Base-by-base conservation (phyloP, 2,329 filamentous ascomycete species). In the Pseudocercospora fuligena region DNA sequence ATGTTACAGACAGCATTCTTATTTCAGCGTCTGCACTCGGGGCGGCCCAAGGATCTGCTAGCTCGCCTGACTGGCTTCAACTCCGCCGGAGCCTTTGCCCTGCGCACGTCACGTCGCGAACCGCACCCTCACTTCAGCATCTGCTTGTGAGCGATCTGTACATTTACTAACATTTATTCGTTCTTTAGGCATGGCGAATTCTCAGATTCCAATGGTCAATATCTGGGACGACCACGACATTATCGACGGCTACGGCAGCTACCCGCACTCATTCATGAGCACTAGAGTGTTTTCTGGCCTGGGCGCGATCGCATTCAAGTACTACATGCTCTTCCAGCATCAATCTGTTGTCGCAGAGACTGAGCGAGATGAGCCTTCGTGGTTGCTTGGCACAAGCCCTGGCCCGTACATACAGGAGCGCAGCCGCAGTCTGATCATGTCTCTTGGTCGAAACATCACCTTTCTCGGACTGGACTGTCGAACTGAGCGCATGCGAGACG, bases 261-360 rank as follows among this genome's bases (percentile, higher is more conserved):
- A 98, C 78, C 90, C 94, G 3, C 88, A 97, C 72, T 88, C 92
- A 71, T 95, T 97, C 75, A 98, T 97, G 93, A 88, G 69, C 70
- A 92, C 92, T 2, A 91, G 92, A 0, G 92, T 98, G 0, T 97
- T 99, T 77, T 90, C 90, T 1, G 95, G 96, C 0, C 80, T 99
- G 8, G 96, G 95, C 2, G 91, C 91, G 43, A 89, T 98, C 59
- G 94, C 94, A 0, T 98, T 95, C 86, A 99, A 99, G 78, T 99
- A 98, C 80, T 99, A 99, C 75, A 90, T 99, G 89, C 86, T 99
- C 8, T 99, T 99, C 82, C 95, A 99, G 78, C 95, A 99, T 73
- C 96, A 99, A 78, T 97, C 91, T 71, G 84, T 97, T 3, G 82
- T 88, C 0, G 87, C 90, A 54, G 95, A 99, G 81, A 93, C 90